Base-by-base conservation (phyloP, 179 eudicot genomes). In the Vitellaria paradoxa region DNA sequence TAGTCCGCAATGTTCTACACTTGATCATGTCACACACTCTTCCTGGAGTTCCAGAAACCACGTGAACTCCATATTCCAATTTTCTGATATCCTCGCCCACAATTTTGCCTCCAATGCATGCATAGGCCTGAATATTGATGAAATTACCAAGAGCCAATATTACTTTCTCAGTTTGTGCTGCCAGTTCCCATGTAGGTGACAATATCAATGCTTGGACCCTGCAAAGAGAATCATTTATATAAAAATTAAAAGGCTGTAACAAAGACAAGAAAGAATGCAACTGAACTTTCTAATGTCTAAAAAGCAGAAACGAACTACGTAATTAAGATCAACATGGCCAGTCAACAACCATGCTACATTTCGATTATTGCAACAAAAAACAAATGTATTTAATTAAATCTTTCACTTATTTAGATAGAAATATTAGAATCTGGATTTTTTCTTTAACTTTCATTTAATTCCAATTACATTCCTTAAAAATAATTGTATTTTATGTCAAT, bases 21-120 rank as follows among this genome's bases (percentile, higher is more conserved):
- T 95, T 95, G 78, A 95, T 93, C 99, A 95, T 95, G 79, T 95
- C 99, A 82, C 97, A 93, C 21, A 95, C 99, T 82, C 99, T 87
- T 55, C 99, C 99, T 13, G 97, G 99, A 66, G 99, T 95, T 76
- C 99, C 99, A 66, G 99, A 95, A 78, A 95, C 97, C 60, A 93
- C 97, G 37, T 95, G 99, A 82, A 95, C 99, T 76, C 99, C 99
- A 74, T 84, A 56, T 82, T 95, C 97, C 50, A 95, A 81, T 84
- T 91, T 95, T 73, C 95, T 84, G 70, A 95, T 95, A 84, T 95
- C 99, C 78, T 95, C 99, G 12, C 97, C 99, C 21, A 95, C 93
- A 75, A 93, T 95, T 86, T 95, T 91, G 63, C 99, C 99, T 76
- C 99, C 99, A 81, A 95, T 81, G 85, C 99, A 95, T 47, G 97